Base-by-base conservation (phyloP, 768 basidiomycete genomes). In the Pulveroboletus sp. region DNA sequence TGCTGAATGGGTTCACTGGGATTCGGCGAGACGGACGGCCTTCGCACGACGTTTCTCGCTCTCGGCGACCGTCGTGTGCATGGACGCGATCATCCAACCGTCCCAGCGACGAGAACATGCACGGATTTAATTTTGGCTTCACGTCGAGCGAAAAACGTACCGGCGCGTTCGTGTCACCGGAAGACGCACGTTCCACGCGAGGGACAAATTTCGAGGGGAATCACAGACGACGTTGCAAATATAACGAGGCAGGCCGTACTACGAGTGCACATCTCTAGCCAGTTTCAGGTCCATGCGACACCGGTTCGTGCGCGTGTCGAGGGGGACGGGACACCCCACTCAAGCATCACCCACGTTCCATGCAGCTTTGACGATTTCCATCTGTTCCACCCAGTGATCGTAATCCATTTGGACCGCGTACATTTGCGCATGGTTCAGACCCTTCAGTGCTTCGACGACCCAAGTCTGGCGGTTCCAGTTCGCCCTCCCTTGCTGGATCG, bases 391-490 rank as follows among this genome's bases (percentile, higher is more conserved):
- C 56, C 42, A 58, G 1, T 50, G 50, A 0, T 24, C 6, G 6
- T 62, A 32, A 3, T 58, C 50, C 52, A 58, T 55, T 9, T 58
- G 50, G 1, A 62, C 56, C 12, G 50, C 56, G 6, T 38, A 59
- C 50, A 62, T 52, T 12, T 59, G 30, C 15, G 38, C 27, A 0
- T 51, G 26, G 24, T 46, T 49, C 39, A 61, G 10, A 2, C 59
- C 60, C n/a, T 18, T 31, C 40, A 61, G 21, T 5, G 49, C 57
- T 14, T 61, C 60, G 2, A 56, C 51, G 0, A 61, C 59, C 59
- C 60, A 62, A 5, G 46, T 62, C 43, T 62, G 59, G 39, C 54
- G 50, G 18, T 55, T 57, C 58, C 54, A 60, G 9, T 52, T 45
- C 4, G 58, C 12, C 10, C 46, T 33, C 4, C 51, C 47, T 10